Conservation (phyloP, 805 yeast genomes). For the Saturnispora zaruensis region DNA sequence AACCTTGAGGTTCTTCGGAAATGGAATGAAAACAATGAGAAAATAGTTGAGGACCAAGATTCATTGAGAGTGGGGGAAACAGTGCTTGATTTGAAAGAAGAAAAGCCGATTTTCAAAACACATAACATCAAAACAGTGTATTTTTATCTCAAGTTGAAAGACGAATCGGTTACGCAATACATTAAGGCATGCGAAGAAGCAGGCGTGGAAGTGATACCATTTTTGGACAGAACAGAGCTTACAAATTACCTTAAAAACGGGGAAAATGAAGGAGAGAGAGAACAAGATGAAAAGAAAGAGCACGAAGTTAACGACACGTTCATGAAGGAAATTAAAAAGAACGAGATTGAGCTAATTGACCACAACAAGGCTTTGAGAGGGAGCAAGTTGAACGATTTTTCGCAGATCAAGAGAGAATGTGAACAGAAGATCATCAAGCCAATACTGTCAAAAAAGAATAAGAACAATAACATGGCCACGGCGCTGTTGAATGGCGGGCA, state of each 20-base stretch:
- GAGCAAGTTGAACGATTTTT: constrained; percentile 54
- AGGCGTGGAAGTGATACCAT: constrained; percentile 62
- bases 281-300: constrained; percentile 14
- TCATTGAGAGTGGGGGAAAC: constrained; percentile 25
- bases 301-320: constrained; percentile 40
- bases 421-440: constrained; percentile 46
- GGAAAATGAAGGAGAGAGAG: constrained; percentile 36
- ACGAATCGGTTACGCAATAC: constrained; percentile 73
- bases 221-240: constrained; percentile 78
- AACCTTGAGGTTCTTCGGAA: neutral
- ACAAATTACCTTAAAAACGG: constrained; percentile 70
- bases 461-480: neutral
- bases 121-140: constrained; percentile 52
- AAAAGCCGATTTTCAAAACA: constrained; percentile 11
- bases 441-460: constrained; percentile 3
- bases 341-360: constrained; percentile 37
- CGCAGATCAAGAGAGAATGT: constrained; percentile 57
- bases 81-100: constrained; percentile 36
- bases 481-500: neutral
- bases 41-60: constrained; percentile 31
- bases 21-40: constrained; percentile 5
- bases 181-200: constrained; percentile 59
- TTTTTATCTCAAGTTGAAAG: constrained; percentile 72
- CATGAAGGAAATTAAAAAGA: constrained; percentile 35
- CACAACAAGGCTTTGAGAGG: constrained; percentile 45